Percentiles rank a stretch among this genome's conserved stretches.
Conservation (phyloP, 1,284 basidiomycete species). For the Cryptococcus depauperatus region DNA sequence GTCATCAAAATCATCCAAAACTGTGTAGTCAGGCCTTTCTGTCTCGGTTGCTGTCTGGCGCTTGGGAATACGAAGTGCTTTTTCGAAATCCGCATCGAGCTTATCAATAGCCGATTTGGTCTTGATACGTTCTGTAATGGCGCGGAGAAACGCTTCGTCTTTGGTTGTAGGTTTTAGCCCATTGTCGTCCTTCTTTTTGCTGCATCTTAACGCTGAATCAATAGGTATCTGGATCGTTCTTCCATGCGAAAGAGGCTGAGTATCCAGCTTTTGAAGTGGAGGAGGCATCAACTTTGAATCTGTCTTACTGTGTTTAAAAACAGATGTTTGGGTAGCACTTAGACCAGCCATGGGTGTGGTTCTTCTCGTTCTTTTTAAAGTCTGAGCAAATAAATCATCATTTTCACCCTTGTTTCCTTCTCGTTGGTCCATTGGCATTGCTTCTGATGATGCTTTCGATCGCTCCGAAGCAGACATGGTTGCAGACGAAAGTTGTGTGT, state of each 20-base stretch:
- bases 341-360: neutral
- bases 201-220: conserved; percentile 13
- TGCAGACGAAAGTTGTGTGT: neutral
- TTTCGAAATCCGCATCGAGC: conserved; percentile 55
- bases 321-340: neutral
- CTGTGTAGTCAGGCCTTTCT: neutral
- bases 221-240: too few relatives aligned
- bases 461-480: neutral
- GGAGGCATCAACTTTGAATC: conserved; percentile 3
- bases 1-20: conserved; percentile 63
- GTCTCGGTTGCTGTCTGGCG: conserved; percentile 35
- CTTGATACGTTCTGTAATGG: conserved; percentile 28
- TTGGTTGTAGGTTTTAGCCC: conserved; percentile 13
- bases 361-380: conserved; percentile 5
- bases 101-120: conserved; percentile 49
- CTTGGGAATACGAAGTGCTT: conserved; percentile 62
- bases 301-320: neutral
- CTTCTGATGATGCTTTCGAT: neutral
- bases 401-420: conserved; percentile 25
- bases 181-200: neutral
- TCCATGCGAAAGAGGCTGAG: conserved; percentile 5
- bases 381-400: conserved; percentile 17
- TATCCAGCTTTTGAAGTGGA: conserved; percentile 6
- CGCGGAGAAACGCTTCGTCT: conserved; percentile 39
- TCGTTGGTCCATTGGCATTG: conserved; percentile 12